Evolutionary conservation across 2,329 filamentous ascomycete species (phyloP), one percentile per base, ranked within the genome.

Genomic region (Aspergillus sp.): DNA sequence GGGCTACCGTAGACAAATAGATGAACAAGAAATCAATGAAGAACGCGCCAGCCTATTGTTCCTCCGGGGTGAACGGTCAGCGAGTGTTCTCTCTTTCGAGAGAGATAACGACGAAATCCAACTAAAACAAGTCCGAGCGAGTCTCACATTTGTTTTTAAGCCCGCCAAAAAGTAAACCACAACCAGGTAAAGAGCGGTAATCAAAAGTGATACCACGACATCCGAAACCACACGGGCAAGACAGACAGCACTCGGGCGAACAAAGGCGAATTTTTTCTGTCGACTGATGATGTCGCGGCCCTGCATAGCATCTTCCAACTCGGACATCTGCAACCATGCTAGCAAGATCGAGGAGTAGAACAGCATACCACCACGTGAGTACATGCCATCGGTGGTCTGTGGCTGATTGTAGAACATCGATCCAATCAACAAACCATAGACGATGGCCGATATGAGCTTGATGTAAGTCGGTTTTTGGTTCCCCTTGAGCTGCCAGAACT

Each of bases 401-500:
- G 78, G 68, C 53, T 80, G 72, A 6, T 79, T 82, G 59, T 87
- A 86, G 66, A 90, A 90, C 41, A 90, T 76, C 1, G 82, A 86
- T 1, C 85, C 85, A 42, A 88, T 80, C 51, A 91, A 82, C 12
- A 91, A 73, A 27, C 72, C 78, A 60, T 86, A 85, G 45, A 83
- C 75, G 44, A 90, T 70, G 53, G 86, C 84, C 57, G 86, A 86
- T 63, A 86, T 83, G 45, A 86, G 73, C 53, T 89, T 90, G 42
- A 85, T 88, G 60, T 81, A 83, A 0, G 90, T 70, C 0, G 85
- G 83, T 1, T 80, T 79, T 47, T 75, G 80, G 62, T 93, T 85
- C 15, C 86, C 86, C 54, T 79, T 77, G 25, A 88, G 78, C 37
- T 91, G 78, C 83, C 85, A 88, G 47, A 86, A 79, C 63, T 90